Base-by-base conservation (phyloP, 1,139 yeast genomes). In the Zygosaccharomyces sapae region DNA sequence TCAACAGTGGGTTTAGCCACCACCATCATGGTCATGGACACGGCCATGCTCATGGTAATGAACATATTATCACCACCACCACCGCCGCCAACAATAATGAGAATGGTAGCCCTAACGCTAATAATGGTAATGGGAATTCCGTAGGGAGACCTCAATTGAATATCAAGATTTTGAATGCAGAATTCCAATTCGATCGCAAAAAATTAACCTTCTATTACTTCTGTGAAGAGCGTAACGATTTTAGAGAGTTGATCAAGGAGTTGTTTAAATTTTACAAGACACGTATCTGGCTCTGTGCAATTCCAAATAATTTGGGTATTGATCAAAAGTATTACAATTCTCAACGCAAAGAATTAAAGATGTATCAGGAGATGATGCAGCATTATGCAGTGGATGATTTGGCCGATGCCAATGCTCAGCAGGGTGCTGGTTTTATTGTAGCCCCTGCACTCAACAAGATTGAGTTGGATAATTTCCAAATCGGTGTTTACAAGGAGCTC, bases 281-380 rank as follows among this genome's bases (percentile, higher is more conserved):
- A 1, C 79, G 98, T 63, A 92, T 92, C 59, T 94, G 98, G 98
- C 78, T 90, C 75, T 90, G 97, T 71, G 95, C 97, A 3, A 87
- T 90, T 19, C 69, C 75, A 20, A 65, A 64, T 45, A 63, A 65
- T 47, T 43, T 65, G 41, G 55, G 55, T 1, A 62, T 65, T 33
- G 65, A 60, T 42, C 47, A 55, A 19, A 63, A 62, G 43, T 62
- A 61, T 42, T 63, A 62, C 40, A 60, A 59, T 42, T 43, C 46
- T n/a, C 52, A 59, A 27, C 54, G 53, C 16, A 55, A 56, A 33
- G 67, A 63, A 47, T 47, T 61, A 37, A 53, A 55, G 24, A 53
- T 62, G 57, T 59, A 60, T 46, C 61, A 60, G 42, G 55, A 59
- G 29, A 61, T 62, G 64, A 56, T 61, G 61, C 57, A 61, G 42